Base-by-base conservation (phyloP, 495 filamentous ascomycete genomes). In the Penicillium odoratum region DNA sequence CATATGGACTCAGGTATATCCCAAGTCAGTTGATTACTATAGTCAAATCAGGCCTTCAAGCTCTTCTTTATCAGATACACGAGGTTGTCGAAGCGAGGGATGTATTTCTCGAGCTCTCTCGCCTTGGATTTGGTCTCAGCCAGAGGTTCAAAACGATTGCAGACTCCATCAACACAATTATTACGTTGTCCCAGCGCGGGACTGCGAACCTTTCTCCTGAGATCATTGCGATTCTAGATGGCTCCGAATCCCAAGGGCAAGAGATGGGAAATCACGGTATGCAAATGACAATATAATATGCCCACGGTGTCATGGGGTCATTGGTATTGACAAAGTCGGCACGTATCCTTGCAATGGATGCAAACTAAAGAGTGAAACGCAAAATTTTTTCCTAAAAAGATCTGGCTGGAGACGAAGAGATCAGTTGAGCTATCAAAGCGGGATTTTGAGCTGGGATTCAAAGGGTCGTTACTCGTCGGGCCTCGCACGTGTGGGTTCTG, bases 1-100 rank as follows among this genome's bases (percentile, higher is more conserved):
- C 62, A n/a, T 78, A 73, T 62, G 68, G 69, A 8, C 56, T 76
- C 46, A 65, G 65, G 29, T 63, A 71, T 26, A 71, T 74, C 47
- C 70, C 76, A 5, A 66, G 67, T 18, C 64, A 70, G 43, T 67
- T 77, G 45, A 61, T 72, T 7, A 67, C 69, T 26, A 64, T 69
- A n/a, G 64, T 68, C 5, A 62, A 67, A 31, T 64, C 55, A 16
- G 64, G 68, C 26, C 58, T 73, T 21, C 64, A 70, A 11, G 53
- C 62, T 6, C 52, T 77, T 2, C 58, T 74, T 5, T 42, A 54
- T 5, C 62, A 66, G 26, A 38, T 74, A 30, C 54, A 68, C 13
- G 60, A 67, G 11, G 42, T 31, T 5, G 62, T 69, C 0, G 62
- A 67, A 26, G 51, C 55, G 21, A 67, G 33, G 34, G 52, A 68